Conservation (phyloP, 2,329 filamentous ascomycete species). For the Arthrobotrys pseudoclavata region DNA sequence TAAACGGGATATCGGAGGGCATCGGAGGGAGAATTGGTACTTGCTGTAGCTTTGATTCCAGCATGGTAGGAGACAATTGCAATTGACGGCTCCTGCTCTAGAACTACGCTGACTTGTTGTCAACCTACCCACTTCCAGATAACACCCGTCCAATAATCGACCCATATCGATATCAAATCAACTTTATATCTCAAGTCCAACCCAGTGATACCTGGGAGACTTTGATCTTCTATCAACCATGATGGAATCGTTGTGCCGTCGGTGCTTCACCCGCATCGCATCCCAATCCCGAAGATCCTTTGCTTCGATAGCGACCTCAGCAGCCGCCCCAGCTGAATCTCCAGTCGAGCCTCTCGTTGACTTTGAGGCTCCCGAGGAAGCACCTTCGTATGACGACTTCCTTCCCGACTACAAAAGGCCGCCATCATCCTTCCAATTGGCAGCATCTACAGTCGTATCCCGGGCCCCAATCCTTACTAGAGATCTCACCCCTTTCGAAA, state of each 20-base stretch:
- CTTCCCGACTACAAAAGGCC: slow-evolving; percentile 43
- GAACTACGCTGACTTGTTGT: not conserved
- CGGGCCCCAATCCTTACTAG: slow-evolving; percentile 89
- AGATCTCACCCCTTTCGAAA: slow-evolving; percentile 86
- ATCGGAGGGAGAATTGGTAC: not conserved
- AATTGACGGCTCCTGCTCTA: slow-evolving; percentile 8
- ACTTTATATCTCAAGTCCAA: not conserved
- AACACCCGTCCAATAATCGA: not conserved
- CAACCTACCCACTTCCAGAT: slow-evolving; percentile 16
- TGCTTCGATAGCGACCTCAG: slow-evolving; percentile 47
- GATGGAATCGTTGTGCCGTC: slow-evolving; percentile 52
- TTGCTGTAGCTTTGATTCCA: slow-evolving; percentile 14
- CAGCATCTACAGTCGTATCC: slow-evolving; percentile 83
- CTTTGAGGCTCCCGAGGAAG: not conserved
- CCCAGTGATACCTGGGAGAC: not conserved
- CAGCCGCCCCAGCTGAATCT: slow-evolving; percentile 13
- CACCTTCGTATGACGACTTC: slow-evolving; percentile 29
- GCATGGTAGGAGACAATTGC: slow-evolving; percentile 42
- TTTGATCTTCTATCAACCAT: slow-evolving; percentile 1
- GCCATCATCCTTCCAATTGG: slow-evolving; percentile 68
- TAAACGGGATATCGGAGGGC: slow-evolving; percentile 33
- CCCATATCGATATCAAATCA: slow-evolving; percentile 15
- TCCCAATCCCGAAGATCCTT: slow-evolving; percentile 48
- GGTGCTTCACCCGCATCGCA: slow-evolving; percentile 55
- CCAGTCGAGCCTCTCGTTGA: slow-evolving; percentile 8